Base-by-base conservation (phyloP, 1,139 yeast genomes). In the Arxiozyma slooffiae region DNA sequence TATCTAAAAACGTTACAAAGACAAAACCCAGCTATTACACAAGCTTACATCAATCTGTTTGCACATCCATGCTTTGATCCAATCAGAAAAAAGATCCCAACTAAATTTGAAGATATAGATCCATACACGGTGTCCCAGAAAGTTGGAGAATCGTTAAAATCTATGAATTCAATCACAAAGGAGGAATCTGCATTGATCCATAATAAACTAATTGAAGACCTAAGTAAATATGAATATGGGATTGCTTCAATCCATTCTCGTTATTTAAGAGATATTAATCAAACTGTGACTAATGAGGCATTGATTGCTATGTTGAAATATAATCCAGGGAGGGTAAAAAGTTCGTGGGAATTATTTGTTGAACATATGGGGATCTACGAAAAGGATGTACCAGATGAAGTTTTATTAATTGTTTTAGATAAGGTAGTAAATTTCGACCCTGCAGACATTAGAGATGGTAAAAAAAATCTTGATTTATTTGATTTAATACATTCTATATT, bases 301-400 rank as follows among this genome's bases (percentile, higher is more conserved):
- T 41, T 63, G 7, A 46, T 54, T 4, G 58, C 60, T 46, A 52
- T 65, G 23, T 50, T 65, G 6, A 53, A 53, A 38, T 46, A 59
- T 39, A 66, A 66, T 48, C 68, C 69, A 22, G 67, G 67, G 1
- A 59, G 69, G 48, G 64, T 60, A 20, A 50, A 49, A 36, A 61
- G 58, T 44, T 61, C 66, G 3, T 66, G 64, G 67, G 66, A 60
- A 48, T 43, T 60, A 17, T 60, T 59, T 37, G 41, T 54, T 17
- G 55, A 55, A 17, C 51, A 52, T 30, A 47, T 47, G 4, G 45
- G 45, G 8, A n/a, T 45, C 9, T 24, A 52, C 9, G 45, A 54
- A 20, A 38, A 41, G 4, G 4, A 30, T 11, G 24, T 53, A 9
- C 53, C 58, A 37, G 61, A 61, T 44, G 57, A 52, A 4, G 46